A percentile compares a stretch with the other conserved stretches of the same genome.
Evolutionary conservation across 306 rosid species (phyloP).

Genomic region (Trifolium pratense): DNA sequence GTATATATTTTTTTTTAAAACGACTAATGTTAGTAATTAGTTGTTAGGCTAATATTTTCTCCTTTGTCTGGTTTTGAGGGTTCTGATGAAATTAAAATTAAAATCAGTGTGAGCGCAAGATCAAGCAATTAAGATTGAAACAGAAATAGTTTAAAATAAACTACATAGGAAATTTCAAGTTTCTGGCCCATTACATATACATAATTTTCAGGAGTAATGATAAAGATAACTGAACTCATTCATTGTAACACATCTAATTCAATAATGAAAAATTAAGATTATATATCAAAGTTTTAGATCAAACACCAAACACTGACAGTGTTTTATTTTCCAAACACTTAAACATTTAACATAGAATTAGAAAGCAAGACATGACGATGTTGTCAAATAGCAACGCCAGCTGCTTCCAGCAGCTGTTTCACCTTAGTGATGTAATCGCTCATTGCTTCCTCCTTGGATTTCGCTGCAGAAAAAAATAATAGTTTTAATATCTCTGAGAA

Average conservation of each 20-base stretch:
- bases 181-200: slow-evolving; percentile 21
- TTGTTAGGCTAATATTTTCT: no score
- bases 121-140: slow-evolving; percentile 16
- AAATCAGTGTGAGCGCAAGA: background rate
- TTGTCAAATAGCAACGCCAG: slow-evolving; percentile 58
- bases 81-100: slow-evolving; percentile 12
- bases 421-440: slow-evolving; percentile 87
- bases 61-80: background rate
- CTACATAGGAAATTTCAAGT: background rate
- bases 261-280: slow-evolving; percentile 34
- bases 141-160: slow-evolving; percentile 11
- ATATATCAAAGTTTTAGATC: slow-evolving; percentile 34
- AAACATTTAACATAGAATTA: slow-evolving; percentile 38
- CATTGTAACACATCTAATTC: slow-evolving; percentile 30
- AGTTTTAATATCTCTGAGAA: background rate
- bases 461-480: slow-evolving; percentile 56
- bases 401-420: slow-evolving; percentile 86
- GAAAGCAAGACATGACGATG: slow-evolving; percentile 28
- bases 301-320: slow-evolving; percentile 34
- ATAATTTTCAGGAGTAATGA: slow-evolving; percentile 21
- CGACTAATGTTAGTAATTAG: no score
- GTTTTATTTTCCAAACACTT: slow-evolving; percentile 48
- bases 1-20: background rate
- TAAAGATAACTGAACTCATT: slow-evolving; percentile 11
- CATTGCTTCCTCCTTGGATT: slow-evolving; percentile 91